Base-by-base conservation (phyloP, 2,329 filamentous ascomycete species). In the Ceratocystis colombiana region DNA sequence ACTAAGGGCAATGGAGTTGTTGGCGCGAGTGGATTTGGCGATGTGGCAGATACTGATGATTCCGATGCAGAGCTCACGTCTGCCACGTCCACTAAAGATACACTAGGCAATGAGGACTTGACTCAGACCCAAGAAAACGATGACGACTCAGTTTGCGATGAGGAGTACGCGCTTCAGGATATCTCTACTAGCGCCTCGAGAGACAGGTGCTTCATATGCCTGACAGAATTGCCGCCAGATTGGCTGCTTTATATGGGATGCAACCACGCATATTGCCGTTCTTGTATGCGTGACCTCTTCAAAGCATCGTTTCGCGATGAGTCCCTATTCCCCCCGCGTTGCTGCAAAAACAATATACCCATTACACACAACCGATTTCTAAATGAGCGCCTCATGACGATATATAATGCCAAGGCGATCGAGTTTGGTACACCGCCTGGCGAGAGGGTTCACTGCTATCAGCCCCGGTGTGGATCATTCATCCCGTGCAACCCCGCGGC, bases 311-410 rank as follows among this genome's bases (percentile, higher is more conserved):
- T 80, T 25, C 72, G 67, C 0, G 79, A 84, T 68, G 80, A 85
- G 66, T 74, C 77, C 0, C 70, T 82, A 0, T 86, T 83, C 66
- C 83, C 83, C 0, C 82, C 83, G 0, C 75, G 76, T 1, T 86
- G 83, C 72, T 85, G 82, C 70, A 67, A 70, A 0, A 69, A 77
- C 30, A 66, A 71, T 0, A 79, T 85, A 0, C 62, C 80, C 0
- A 71, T 72, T 0, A 62, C 68, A 0, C 74, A 74, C 33, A 71
- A 71, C 0, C 48, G 70, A 1, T 75, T 79, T 61, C 73, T 85
- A 0, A 70, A 73, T 0, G 4, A 68, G 0, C 66, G 76, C 1
- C 59, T 82, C 0, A 66, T 76, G 0, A 68, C 71, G 0, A 48
- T 71, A 7, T 83, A 79, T 68, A 70, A 73, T 8, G 71, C 71